Base-by-base conservation (phyloP, 1,139 yeast genomes). In the Neolecta irregularis region DNA sequence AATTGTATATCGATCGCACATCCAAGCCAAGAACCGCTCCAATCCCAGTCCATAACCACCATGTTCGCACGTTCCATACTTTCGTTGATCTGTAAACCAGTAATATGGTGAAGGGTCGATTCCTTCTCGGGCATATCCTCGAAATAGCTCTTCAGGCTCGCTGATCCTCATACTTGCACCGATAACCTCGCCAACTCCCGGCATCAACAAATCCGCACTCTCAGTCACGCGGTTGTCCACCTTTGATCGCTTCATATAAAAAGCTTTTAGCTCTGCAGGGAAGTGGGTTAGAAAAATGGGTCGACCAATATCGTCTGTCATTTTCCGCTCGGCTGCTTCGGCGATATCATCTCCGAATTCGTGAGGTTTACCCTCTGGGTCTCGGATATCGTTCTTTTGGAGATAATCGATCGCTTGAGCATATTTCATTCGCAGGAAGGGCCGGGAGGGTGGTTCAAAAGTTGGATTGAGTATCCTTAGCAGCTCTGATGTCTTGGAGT, bases 21-120 rank as follows among this genome's bases (percentile, higher is more conserved):
- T 69, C 98, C 98, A 88, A 25, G 98, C 98, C 49, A 88, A 67
- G 51, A 88, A 80, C 63, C 99, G 79, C 65, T 88, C 99, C 34
- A 95, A 80, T 47, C 99, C 99, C 47, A 88, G 62, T 52, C 99
- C 99, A 62, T 88, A 88, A 47, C 99, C 99, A 58, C 99, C 99
- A 55, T 88, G 98, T 33, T 95, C 95, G 61, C 81, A 80, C 18
- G 96, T 76, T 57, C 99, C 99, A 60, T 91, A 85, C 61, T 77
- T 77, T 62, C 98, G 75, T 63, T 77, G 91, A 57, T 88, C 98
- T 44, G 74, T 71, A 62, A 80, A 88, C 96, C 96, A 88, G 66
- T 88, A 85, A 69, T 88, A 88, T 16, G 69, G 61, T 20, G 75
- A 64, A 41, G 81, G 69, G 54, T 74, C 75, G 51, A 88, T 79